Base-by-base conservation (phyloP, 1,139 yeast species). In the Yamadazyma blattariae region DNA sequence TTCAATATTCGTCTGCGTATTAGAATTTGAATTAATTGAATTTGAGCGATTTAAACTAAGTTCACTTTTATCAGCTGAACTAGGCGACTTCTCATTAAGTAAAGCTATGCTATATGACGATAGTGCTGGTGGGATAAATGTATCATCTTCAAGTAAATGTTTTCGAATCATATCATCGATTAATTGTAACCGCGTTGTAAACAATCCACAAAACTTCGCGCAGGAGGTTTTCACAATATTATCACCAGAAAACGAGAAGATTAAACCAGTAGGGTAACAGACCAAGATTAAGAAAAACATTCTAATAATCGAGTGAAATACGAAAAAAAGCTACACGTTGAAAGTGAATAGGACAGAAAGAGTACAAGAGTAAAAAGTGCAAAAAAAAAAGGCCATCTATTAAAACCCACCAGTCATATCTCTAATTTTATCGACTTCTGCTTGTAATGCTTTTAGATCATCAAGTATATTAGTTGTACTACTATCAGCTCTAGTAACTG, bases 81-180 rank as follows among this genome's bases (percentile, higher is more conserved):
- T n/a, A n/a, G 31, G 29, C 4, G 34, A 27, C 28, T 38, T 45
- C 27, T 57, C 64, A 42, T 60, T 59, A 34, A 66, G 51, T 34
- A 59, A 52, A 25, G 71, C 70, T 35, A 67, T 57, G 45, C 70
- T 57, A 44, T 79, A 80, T 10, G 82, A 73, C 50, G 86, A 79
- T 44, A 82, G 63, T 11, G 79, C 78, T 2, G 88, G 88, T 0
- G 87, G 86, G 38, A 74, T 64, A 41, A 74, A 71, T 17, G 77
- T 71, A 45, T 77, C 85, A 26, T 77, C 82, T 18, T 71, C 77
- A 34, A 52, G 40, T 30, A 47, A 44, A 26, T 49, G 61, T 35
- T 41, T 39, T 25, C 23, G 17, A 24, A 30, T 17, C 33, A 30
- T 30, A 24, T 29, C 25, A 29, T 22, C 14, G n/a, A 21, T 17